phyloP scores from a whole-genome alignment of 2,329 filamentous ascomycete genomes.

The Ophiobolus disseminans region DNA sequence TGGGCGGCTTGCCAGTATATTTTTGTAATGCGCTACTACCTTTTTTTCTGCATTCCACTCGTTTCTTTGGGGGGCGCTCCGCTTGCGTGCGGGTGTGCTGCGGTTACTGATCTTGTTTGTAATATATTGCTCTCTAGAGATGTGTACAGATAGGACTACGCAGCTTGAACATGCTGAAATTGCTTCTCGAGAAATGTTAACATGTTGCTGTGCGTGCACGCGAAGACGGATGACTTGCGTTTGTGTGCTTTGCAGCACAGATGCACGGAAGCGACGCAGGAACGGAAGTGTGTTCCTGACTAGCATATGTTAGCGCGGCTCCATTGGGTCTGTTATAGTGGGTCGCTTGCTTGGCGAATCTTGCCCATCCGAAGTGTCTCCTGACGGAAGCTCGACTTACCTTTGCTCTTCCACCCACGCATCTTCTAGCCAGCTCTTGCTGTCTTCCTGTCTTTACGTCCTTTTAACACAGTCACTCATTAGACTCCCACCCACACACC shows the following conservation, averaged over 20 bases:
- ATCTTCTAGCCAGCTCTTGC: background rate
- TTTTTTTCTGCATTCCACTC: constrained; percentile 17
- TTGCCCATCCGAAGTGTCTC: background rate
- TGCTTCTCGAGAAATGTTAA: too few relatives aligned
- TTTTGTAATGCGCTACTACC: constrained; percentile 33
- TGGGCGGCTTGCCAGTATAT: constrained; percentile 24
- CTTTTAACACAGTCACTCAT: too few relatives aligned
- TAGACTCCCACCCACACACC: too few relatives aligned
- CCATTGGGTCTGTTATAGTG: too few relatives aligned
- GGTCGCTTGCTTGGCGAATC: background rate
- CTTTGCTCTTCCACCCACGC: constrained; percentile 1
- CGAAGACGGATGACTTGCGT: constrained; percentile 8
- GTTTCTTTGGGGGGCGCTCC: constrained; percentile 12
- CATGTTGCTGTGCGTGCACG: too few relatives aligned
- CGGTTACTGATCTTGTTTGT: constrained; percentile 10
- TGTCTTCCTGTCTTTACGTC: constrained; percentile 7
- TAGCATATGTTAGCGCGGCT: constrained; percentile 17
- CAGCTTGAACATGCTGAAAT: too few relatives aligned
- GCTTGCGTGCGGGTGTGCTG: constrained; percentile 1
- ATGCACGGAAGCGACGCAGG: constrained; percentile 4
- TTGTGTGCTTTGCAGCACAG: constrained; percentile 6
- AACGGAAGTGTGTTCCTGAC: constrained; percentile 23
- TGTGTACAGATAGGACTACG: too few relatives aligned
- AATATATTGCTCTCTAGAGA: constrained; percentile 8
- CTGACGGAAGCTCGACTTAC: background rate